Evolutionary conservation across 1,284 basidiomycete species (phyloP), one percentile per base, ranked within the genome.

Genomic region (Boletus calvinii): DNA sequence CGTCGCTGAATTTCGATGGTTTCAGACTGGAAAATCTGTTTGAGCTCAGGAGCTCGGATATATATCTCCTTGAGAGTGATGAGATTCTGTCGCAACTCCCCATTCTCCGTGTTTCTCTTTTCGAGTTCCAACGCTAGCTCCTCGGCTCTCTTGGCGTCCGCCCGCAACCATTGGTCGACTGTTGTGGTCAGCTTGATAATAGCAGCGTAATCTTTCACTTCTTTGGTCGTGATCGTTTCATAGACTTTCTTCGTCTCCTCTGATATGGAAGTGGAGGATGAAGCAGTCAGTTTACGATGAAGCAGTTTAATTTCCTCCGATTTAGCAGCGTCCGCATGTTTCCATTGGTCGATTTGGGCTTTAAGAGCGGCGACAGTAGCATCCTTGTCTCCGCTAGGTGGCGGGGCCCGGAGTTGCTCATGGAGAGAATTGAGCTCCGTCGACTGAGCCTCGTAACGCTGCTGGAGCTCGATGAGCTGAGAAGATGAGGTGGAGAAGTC

Each of bases 81-180:
- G 18, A 59, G 35, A 3, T 39, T 41, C 4, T 20, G 7, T 12
- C 24, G 46, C n/a, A 55, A 38, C 13, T 55, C 46, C 17, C 46
- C 46, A 29, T 55, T 59, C 46, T 59, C 56, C 24, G 31, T 58
- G 18, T 39, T 35, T 15, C 55, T 45, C 35, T 20, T 42, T 5
- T 17, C 42, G 20, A 59, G 53, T 22, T 59, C 43, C 9, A 35
- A 0, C 1, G 15, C n/a, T 9, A 55, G 18, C 4, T 35, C n/a
- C 15, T 58, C 43, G 4, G 48, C 55, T 15, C 55, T 58, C 55
- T 36, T 32, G 11, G 40, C 40, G 12, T 56, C 54, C n/a, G 53
- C 13, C 4, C 20, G 22, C 30, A 57, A 17, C 57, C 57, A 59
- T 24, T 56, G 22, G 12, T 57, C 57, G 40, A 50, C 36, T 2